These are phyloP conservation scores for Anacardium occidentale DNA, from an alignment of 345 rosid species.

Conservation along the genomic window DNA sequence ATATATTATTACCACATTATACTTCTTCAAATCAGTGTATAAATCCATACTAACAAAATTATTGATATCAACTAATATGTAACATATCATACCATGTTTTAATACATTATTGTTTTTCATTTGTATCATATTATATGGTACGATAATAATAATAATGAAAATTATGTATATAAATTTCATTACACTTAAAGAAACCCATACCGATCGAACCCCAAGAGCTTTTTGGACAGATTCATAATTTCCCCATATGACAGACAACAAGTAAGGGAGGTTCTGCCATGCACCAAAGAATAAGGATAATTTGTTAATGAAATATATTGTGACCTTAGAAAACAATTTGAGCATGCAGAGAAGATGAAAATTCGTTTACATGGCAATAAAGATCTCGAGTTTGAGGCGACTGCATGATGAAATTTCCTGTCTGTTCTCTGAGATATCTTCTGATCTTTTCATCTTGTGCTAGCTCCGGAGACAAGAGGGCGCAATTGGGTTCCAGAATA, in stretches of 20 bases:
- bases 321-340: neutral
- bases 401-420: constrained; percentile 1
- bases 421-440: constrained; percentile 18
- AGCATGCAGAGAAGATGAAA: neutral
- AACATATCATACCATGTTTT: too few species aligned
- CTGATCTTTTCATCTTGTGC: constrained; percentile 1
- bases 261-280: constrained; percentile 17
- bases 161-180: neutral
- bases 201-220: constrained; percentile 33
- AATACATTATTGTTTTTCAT: too few species aligned
- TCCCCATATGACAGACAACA: constrained; percentile 22
- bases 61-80: too few species aligned
- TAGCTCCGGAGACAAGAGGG: constrained; percentile 11
- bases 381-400: constrained; percentile 5
- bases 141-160: too few species aligned
- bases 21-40: too few species aligned
- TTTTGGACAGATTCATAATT: constrained; percentile 32
- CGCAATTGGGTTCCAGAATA: constrained; percentile 21
- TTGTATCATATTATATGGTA: too few species aligned
- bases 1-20: too few species aligned
- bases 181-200: neutral
- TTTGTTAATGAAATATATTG: neutral
- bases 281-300: neutral
- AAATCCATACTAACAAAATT: too few species aligned
- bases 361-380: constrained; percentile 21